A percentile compares a stretch with the other conserved stretches of the same genome.
Conservation (phyloP, 352 stramenopile genomes). For the Pythium monospermum region DNA sequence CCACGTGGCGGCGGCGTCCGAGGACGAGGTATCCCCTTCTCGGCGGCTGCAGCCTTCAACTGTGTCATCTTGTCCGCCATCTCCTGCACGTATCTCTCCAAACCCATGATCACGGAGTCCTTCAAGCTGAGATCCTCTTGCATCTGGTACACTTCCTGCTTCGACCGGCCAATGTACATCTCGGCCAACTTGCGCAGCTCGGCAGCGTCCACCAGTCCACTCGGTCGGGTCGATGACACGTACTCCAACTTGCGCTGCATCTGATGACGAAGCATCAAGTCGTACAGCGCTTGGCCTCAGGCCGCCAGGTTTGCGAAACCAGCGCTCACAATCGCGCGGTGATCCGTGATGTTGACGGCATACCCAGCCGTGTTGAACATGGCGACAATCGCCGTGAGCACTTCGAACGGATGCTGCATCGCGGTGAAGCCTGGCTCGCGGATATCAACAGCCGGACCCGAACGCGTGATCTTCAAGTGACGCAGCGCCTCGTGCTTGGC, state of each 20-base stretch:
- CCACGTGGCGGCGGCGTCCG: not conserved
- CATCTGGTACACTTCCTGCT: not conserved
- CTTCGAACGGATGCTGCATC: not conserved
- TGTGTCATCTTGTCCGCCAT: not conserved
- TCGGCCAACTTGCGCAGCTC: not conserved
- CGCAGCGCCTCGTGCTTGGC: constrained; percentile 8
- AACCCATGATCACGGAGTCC: not conserved
- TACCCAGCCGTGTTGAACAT: constrained; percentile 14
- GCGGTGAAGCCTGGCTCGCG: constrained; percentile 7
- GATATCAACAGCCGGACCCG: not conserved
- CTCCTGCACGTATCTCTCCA: not conserved
- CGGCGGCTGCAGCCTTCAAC: not conserved
- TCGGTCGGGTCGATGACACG: not conserved
- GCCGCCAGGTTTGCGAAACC: not conserved
- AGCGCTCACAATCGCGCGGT: not conserved
- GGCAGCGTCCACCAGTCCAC: not conserved
- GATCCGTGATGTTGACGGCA: not conserved
- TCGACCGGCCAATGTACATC: constrained; percentile 1
- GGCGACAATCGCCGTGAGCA: constrained; percentile 1
- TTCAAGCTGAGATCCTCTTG: not conserved
- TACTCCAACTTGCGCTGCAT: not conserved
- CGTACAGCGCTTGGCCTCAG: constrained; percentile 1
- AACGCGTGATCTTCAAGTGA: not conserved
- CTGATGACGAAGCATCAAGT: constrained; percentile 4
- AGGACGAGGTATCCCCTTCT: not conserved